Base-by-base conservation (phyloP, 139 green algal species). In the Zygnema cylindricum region DNA sequence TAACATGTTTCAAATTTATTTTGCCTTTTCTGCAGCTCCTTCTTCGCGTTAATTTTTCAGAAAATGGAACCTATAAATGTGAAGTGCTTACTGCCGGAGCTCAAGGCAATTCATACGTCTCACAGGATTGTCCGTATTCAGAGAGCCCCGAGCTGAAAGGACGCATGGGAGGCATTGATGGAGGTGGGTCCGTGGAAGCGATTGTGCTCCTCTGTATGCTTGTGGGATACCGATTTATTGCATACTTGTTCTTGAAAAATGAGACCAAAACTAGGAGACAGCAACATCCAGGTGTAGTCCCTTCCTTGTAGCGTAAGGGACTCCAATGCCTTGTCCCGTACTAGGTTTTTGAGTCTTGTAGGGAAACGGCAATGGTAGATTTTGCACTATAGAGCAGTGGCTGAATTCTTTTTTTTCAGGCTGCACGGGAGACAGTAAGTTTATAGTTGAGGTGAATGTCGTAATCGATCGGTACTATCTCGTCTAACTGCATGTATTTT, bases 151-250 rank as follows among this genome's bases (percentile, higher is more conserved):
- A 79, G 16, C 38, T 79, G 36, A 7, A 16, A 16, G 3, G 71
- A 11, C 71, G 21, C 21, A 22, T 84, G 49, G 33, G 71, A 2
- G 33, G 30, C 21, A 84, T 84, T 21, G 3, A 25, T 43, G 77
- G 77, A 2, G 77, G 77, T 21, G 77, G 77, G 35, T 23, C 77
- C 21, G 77, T 41, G 41, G 77, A 84, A 39, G 33, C 77, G 25
- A 33, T 84, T 35, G 71, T 84, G 7, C 77, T 84, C 3, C 35
- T 84, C 30, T 84, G 33, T 7, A 84, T 84, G 77, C 36, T 49
- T 35, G 33, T 84, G n/a, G 35, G 33, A 43, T 84, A 84, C 30
- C 77, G 77, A 25, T 21, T 84, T 33, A 25, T 84, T 39, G 30
- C 77, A 39, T 84, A 54, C 33, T 25, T 55, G 21, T 7, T 84